Evolutionary conservation across 31 red algal genomes (phyloP).

Genomic region (Odonthalia washingtoniensis): DNA sequence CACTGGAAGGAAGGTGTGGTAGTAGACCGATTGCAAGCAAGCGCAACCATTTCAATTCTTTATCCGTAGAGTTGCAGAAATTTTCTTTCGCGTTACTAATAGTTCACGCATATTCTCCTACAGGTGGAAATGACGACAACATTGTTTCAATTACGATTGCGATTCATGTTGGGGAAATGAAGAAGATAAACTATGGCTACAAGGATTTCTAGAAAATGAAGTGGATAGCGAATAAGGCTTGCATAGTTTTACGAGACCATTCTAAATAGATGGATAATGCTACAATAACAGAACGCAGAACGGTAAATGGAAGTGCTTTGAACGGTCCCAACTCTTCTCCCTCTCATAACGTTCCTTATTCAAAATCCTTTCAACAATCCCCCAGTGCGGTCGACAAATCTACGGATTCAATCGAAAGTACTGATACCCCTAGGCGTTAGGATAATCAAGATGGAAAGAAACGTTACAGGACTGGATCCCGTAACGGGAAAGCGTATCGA

Average conservation of each 20-base stretch:
- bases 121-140: slow-evolving; percentile 24
- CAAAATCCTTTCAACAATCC: not conserved
- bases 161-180: slow-evolving; percentile 25
- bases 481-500: slow-evolving; percentile 19
- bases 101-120: not conserved
- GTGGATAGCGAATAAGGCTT: slow-evolving; percentile 27
- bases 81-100: not conserved
- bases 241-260: slow-evolving; percentile 7
- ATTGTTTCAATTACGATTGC: slow-evolving; percentile 42
- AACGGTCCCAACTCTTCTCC: not conserved
- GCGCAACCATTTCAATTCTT: not conserved
- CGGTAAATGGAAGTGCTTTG: not conserved
- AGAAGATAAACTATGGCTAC: slow-evolving; percentile 36
- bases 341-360: too few species aligned
- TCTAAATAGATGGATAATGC: slow-evolving; percentile 7
- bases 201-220: slow-evolving; percentile 32
- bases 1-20: not conserved
- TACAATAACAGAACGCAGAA: not conserved
- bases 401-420: not conserved
- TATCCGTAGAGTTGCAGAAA: not conserved
- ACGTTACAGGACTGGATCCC: not conserved
- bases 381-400: not conserved
- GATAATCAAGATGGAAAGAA: not conserved
- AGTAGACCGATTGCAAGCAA: not conserved
- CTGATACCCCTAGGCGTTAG: not conserved